Conservation (phyloP, 2,329 filamentous ascomycete genomes). For the Calonectria montana region DNA sequence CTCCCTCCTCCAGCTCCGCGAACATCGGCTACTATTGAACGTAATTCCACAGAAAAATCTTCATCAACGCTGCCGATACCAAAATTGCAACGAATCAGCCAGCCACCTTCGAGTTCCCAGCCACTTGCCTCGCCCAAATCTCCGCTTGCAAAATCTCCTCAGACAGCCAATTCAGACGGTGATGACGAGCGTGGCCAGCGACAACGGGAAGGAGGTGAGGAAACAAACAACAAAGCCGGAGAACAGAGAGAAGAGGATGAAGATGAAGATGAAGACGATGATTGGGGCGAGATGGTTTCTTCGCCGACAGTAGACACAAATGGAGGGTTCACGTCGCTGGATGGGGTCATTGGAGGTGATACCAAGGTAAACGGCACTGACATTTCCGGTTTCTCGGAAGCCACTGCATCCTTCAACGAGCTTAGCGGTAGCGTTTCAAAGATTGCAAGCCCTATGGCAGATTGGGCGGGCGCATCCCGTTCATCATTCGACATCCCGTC, state of each 20-base stretch:
- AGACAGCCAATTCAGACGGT: constrained; percentile 26
- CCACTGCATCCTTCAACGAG: constrained; percentile 24
- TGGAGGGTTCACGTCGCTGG: constrained; percentile 32
- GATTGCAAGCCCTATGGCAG: neutral
- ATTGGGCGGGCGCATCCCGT: constrained; percentile 10
- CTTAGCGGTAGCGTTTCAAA: neutral
- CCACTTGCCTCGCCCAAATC: constrained; percentile 29
- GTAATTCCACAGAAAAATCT: constrained; percentile 10
- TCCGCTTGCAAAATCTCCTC: constrained; percentile 36
- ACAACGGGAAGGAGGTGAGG: neutral
- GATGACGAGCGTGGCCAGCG: neutral
- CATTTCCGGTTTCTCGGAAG: constrained; percentile 20
- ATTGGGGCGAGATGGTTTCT: constrained; percentile 71
- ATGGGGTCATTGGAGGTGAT: constrained; percentile 22
- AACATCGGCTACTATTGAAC: constrained; percentile 25
- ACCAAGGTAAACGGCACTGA: constrained; percentile 3
- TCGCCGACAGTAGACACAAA: constrained; percentile 41
- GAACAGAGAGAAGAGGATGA: constrained; percentile 20
- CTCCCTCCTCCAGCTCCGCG: constrained; percentile 27
- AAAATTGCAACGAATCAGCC: constrained; percentile 29
- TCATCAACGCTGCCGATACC: constrained; percentile 15
- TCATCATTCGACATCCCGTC: constrained; percentile 26
- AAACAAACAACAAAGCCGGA: neutral
- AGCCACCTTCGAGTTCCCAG: neutral
- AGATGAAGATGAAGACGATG: constrained; percentile 61